These are phyloP conservation scores for Coemansia sp. DNA, from an alignment of 192 early-diverging fungal genomes.

Conservation along the genomic window DNA sequence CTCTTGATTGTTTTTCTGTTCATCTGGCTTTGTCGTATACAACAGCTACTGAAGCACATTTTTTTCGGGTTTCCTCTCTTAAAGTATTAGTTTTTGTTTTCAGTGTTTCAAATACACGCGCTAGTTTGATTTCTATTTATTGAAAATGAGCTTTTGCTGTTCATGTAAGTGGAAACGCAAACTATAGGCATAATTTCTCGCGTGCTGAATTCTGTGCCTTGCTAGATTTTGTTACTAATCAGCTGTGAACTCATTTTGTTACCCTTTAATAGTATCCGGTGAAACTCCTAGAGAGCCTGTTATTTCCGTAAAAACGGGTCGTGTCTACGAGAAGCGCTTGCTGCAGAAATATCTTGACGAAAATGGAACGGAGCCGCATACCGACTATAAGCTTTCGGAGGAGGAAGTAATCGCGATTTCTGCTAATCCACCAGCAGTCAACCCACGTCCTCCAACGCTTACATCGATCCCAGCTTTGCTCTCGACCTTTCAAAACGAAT, in stretches of 20 bases:
- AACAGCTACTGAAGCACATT: not conserved
- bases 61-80: not conserved
- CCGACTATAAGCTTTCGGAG: conserved; percentile 62
- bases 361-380: conserved; percentile 78
- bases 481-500: conserved; percentile 90
- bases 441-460: conserved; percentile 84
- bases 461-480: conserved; percentile 92
- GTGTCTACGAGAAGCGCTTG: conserved; percentile 84
- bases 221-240: not conserved
- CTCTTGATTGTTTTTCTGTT: not conserved
- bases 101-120: not conserved
- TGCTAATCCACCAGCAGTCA: conserved; percentile 55
- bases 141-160: conserved; percentile 43
- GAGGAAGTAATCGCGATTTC: conserved; percentile 32
- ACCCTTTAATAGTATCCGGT: conserved; percentile 74
- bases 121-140: not conserved
- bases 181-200: no score
- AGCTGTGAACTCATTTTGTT: not conserved
- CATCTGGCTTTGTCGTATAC: not conserved
- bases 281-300: conserved; percentile 87
- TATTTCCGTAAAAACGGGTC: conserved; percentile 78
- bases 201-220: no score
- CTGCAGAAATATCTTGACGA: conserved; percentile 86
- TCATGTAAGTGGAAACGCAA: conserved; percentile 22
- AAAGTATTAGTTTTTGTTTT: not conserved